Percentiles rank a stretch among this genome's conserved stretches.
These are phyloP conservation scores for Tardiomyces depauwii DNA, from an alignment of 1,139 yeast genomes.

Conservation along the genomic window DNA sequence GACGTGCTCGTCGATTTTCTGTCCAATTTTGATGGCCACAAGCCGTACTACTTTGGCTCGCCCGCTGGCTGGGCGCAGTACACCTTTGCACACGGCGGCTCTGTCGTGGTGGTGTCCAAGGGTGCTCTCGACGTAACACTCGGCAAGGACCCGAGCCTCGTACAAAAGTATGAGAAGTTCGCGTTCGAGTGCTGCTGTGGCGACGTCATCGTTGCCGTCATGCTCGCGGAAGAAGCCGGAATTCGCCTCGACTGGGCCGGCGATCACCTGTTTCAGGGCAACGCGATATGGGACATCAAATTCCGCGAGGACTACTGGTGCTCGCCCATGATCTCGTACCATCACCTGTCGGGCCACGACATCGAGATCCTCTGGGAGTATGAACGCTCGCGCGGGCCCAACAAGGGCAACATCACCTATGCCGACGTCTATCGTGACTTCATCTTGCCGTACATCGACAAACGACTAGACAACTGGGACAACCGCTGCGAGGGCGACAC, in stretches of 20 bases:
- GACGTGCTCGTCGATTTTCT: slow-evolving; percentile 13
- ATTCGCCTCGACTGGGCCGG: slow-evolving; percentile 5
- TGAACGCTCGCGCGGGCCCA: slow-evolving; percentile 20
- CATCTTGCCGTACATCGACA: slow-evolving; percentile 17
- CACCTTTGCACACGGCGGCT: slow-evolving; percentile 22
- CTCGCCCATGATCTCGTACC: slow-evolving; percentile 25
- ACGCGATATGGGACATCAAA: slow-evolving; percentile 14
- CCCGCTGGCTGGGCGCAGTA: slow-evolving; percentile 7
- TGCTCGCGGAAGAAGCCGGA: slow-evolving; percentile 11
- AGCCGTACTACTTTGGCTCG: slow-evolving; percentile 16
- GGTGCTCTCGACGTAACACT: slow-evolving; percentile 17
- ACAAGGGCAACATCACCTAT: slow-evolving; percentile 15
- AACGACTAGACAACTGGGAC: slow-evolving; percentile 9
- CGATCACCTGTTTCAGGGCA: slow-evolving; percentile 22
- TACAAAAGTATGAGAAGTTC: slow-evolving; percentile 10
- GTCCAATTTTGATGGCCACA: slow-evolving; percentile 11
- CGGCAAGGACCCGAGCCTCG: slow-evolving; percentile 8
- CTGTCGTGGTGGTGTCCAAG: slow-evolving; percentile 17
- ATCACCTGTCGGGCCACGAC: slow-evolving; percentile 24
- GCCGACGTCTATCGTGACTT: slow-evolving; percentile 26
- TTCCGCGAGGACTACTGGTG: slow-evolving; percentile 21
- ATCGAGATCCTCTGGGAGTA: slow-evolving; percentile 27
- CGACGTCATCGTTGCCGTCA: slow-evolving; percentile 16
- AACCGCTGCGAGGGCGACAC: background rate
- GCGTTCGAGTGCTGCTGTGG: slow-evolving; percentile 17